A percentile compares a stretch with the other conserved stretches of the same genome.
Conservation (phyloP, 108 stramenopile genomes). For the Pseudonitzschia delicatissima region DNA sequence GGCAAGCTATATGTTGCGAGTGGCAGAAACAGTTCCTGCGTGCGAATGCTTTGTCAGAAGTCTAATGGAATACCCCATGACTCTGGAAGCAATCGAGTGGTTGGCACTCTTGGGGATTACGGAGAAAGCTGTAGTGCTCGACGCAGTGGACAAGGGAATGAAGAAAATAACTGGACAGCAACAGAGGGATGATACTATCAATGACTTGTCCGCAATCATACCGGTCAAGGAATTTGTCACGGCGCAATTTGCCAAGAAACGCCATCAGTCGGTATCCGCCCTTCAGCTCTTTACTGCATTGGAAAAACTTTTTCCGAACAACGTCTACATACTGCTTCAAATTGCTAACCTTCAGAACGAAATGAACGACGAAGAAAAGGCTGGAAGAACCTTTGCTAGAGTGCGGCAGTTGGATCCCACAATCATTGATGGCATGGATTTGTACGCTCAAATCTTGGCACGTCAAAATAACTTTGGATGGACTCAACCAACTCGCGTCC, state of each 20-base stretch:
- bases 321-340: slow-evolving; percentile 63
- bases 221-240: slow-evolving; percentile 32
- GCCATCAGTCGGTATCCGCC: slow-evolving; percentile 37
- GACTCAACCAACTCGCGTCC: slow-evolving; percentile 59
- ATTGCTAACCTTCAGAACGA: slow-evolving; percentile 64
- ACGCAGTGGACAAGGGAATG: slow-evolving; percentile 38
- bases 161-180: slow-evolving; percentile 4
- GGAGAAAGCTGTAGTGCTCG: slow-evolving; percentile 38
- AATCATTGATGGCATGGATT: slow-evolving; percentile 64
- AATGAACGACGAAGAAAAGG: slow-evolving; percentile 53
- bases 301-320: slow-evolving; percentile 64
- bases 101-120: slow-evolving; percentile 39
- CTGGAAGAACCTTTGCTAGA: slow-evolving; percentile 51
- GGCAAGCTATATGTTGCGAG: slow-evolving; percentile 59
- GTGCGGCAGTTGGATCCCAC: slow-evolving; percentile 49
- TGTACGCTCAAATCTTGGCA: slow-evolving; percentile 67
- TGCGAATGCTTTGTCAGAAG: slow-evolving; percentile 53
- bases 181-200: neutral
- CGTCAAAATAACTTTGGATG: slow-evolving; percentile 44
- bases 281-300: slow-evolving; percentile 55
- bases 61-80: slow-evolving; percentile 57
- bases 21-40: slow-evolving; percentile 48
- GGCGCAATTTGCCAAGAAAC: slow-evolving; percentile 38
- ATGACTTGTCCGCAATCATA: neutral
- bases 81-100: slow-evolving; percentile 65